Conservation (phyloP, 2,329 filamentous ascomycete species). For the Rachicladosporium sp. region DNA sequence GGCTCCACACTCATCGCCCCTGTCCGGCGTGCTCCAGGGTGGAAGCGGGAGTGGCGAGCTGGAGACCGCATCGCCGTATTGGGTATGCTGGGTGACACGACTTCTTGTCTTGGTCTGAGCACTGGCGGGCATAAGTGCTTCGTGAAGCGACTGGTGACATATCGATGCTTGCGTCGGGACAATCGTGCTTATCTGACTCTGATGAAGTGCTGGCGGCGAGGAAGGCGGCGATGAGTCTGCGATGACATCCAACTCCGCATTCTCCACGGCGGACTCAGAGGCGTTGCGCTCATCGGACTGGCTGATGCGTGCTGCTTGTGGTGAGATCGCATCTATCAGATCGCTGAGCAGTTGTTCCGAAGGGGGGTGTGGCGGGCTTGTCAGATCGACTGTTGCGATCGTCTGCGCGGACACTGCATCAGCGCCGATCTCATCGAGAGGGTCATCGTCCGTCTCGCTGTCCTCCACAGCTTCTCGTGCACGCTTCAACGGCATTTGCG, state of each 20-base stretch:
- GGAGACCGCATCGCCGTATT: not conserved
- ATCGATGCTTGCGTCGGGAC: constrained; percentile 10
- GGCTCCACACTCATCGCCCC: not conserved
- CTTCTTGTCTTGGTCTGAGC: not conserved
- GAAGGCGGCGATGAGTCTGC: constrained; percentile 5
- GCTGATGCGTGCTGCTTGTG: not conserved
- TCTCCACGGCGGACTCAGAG: no score
- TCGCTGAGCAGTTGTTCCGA: constrained; percentile 4
- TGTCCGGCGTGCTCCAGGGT: constrained; percentile 10
- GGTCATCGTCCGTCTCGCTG: constrained; percentile 3
- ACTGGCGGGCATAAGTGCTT: not conserved
- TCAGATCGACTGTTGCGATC: constrained; percentile 4
- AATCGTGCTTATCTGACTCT: constrained; percentile 12
- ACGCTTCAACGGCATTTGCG: constrained; percentile 1
- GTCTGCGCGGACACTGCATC: constrained; percentile 5
- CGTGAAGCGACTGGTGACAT: not conserved
- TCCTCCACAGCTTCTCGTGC: constrained; percentile 2
- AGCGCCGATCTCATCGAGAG: constrained; percentile 4
- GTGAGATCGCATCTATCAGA: not conserved
- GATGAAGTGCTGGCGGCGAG: constrained; percentile 9
- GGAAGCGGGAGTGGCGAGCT: constrained; percentile 12
- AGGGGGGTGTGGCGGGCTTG: not conserved
- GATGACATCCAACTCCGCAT: no score
- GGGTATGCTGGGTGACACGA: not conserved
- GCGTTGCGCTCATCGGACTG: no score